Percentiles rank a stretch among this genome's conserved stretches.
Conservation (phyloP, 345 rosid genomes). For the Brassica juncea region DNA sequence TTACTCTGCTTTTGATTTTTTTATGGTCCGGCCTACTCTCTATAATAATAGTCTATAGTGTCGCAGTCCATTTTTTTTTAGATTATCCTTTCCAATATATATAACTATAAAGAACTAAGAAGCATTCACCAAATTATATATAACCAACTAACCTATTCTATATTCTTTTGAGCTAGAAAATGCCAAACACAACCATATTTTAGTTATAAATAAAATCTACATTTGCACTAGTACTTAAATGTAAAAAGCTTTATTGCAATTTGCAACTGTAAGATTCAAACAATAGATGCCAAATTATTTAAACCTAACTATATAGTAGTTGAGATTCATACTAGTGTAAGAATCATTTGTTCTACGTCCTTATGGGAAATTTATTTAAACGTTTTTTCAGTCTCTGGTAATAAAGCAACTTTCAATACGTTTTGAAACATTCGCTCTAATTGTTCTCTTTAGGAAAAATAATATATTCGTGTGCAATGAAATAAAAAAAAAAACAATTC, state of each 20-base stretch:
- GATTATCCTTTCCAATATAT: not conserved
- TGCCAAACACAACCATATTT: not conserved
- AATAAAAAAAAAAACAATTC: not conserved
- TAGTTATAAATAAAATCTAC: not conserved
- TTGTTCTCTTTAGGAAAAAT: not conserved
- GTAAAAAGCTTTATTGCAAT: not conserved
- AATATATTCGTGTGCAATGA: not conserved
- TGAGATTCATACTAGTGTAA: not conserved
- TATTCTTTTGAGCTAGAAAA: not conserved
- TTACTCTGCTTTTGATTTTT: not conserved
- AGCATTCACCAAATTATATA: not conserved
- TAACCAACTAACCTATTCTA: not conserved
- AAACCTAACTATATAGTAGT: not conserved
- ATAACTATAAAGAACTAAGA: not conserved
- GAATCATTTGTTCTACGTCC: not conserved
- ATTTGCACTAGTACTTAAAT: not conserved
- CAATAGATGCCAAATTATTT: not conserved
- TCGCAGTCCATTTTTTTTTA: conserved; percentile 14
- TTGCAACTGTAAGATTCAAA: not conserved
- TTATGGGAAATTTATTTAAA: not conserved
- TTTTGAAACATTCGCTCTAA: not conserved
- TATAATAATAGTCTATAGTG: not conserved
- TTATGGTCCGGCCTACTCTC: conserved; percentile 12
- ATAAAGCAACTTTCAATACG: not conserved
- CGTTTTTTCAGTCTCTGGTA: not conserved